Conservation (phyloP, 2,329 filamentous ascomycete genomes). For the Byssochlamys sp. region DNA sequence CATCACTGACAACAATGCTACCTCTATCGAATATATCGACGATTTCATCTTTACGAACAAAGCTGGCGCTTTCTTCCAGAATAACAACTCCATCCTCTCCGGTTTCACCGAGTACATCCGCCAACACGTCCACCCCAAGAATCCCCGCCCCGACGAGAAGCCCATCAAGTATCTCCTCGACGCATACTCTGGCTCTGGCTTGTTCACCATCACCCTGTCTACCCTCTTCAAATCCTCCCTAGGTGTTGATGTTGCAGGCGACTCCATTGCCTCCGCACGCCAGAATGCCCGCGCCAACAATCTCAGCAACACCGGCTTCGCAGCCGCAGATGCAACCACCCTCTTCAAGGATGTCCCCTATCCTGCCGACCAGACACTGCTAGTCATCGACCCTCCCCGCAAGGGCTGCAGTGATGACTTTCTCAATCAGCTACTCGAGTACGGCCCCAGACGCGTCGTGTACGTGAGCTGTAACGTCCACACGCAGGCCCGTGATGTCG, state of each 20-base stretch:
- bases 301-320: constrained; percentile 68
- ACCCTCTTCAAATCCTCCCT: constrained; percentile 68
- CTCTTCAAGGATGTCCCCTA: constrained; percentile 72
- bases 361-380: constrained; percentile 69
- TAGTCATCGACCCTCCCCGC: constrained; percentile 92
- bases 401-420: constrained; percentile 89
- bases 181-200: constrained; percentile 91
- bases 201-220: constrained; percentile 91
- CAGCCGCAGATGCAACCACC: constrained; percentile 74
- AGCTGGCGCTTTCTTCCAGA: constrained; percentile 94
- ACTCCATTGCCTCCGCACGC: constrained; percentile 68
- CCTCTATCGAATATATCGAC: constrained; percentile 78
- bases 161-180: constrained; percentile 81
- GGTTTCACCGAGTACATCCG: constrained; percentile 80
- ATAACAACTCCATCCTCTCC: constrained; percentile 95
- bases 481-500: constrained; percentile 88
- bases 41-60: constrained; percentile 79
- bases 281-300: constrained; percentile 70
- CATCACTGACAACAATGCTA: constrained; percentile 75
- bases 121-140: constrained; percentile 57
- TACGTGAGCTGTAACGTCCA: constrained; percentile 98
- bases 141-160: constrained; percentile 22
- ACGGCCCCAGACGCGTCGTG: constrained; percentile 67
- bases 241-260: constrained; percentile 78
- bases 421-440: constrained; percentile 66